A percentile compares a stretch with the other conserved stretches of the same genome.
Evolutionary conservation across 2,329 filamentous ascomycete species (phyloP).

Genomic region (Gnomoniopsis smithogilvyi): DNA sequence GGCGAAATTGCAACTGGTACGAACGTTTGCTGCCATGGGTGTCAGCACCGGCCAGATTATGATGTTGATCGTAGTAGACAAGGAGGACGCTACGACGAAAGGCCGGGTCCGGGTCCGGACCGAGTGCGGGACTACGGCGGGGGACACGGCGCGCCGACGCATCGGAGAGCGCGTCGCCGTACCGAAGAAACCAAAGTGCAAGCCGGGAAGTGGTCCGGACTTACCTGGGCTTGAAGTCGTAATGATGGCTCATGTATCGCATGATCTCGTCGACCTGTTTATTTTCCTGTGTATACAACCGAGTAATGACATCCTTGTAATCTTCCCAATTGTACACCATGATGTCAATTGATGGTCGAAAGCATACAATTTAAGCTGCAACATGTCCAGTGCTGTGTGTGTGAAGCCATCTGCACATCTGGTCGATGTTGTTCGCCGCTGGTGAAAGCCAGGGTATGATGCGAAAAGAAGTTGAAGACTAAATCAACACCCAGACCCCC

Average conservation of each 20-base stretch:
- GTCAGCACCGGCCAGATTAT: background rate
- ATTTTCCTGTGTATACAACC: slow-evolving; percentile 74
- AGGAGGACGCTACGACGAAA: background rate
- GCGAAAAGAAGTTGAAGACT: background rate
- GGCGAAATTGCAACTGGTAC: slow-evolving; percentile 72
- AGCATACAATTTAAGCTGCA: background rate
- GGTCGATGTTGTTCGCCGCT: slow-evolving; percentile 11
- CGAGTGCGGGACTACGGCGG: slow-evolving; percentile 6
- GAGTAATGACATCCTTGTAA: slow-evolving; percentile 40
- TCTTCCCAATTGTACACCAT: slow-evolving; percentile 49
- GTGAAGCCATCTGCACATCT: slow-evolving; percentile 8
- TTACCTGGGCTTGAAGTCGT: slow-evolving; percentile 70
- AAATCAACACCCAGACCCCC: too few relatives aligned
- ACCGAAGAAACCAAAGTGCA: background rate
- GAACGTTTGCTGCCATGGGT: slow-evolving; percentile 61
- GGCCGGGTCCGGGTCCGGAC: background rate
- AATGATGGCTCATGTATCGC: slow-evolving; percentile 61
- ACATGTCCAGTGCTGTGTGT: background rate
- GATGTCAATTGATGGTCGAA: slow-evolving; percentile 15
- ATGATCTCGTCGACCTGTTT: slow-evolving; percentile 73
- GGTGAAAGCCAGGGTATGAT: slow-evolving; percentile 1
- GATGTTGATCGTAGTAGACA: too few relatives aligned
- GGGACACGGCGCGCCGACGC: slow-evolving; percentile 11
- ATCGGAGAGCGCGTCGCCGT: background rate
- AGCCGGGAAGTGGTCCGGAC: slow-evolving; percentile 23